Evolutionary conservation across 78 protist species (phyloP).

Genomic region (Planoprotostelium fungivorum): DNA sequence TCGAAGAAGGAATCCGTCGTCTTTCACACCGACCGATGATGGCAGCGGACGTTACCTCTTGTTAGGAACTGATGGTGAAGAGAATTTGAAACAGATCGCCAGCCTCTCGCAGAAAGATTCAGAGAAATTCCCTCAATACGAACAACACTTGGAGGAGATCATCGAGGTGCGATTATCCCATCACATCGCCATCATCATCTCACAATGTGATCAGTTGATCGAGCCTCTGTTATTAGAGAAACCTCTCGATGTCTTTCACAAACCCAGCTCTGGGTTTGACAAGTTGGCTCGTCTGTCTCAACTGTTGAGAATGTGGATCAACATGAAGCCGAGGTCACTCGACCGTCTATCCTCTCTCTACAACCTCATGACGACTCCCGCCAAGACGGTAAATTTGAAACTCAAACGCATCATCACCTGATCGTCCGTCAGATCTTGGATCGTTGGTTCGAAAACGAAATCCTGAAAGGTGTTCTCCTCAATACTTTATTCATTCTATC

Average conservation of each 20-base stretch:
- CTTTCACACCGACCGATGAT: slow-evolving; percentile 52
- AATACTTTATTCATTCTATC: too few relatives aligned
- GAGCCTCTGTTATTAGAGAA: not conserved
- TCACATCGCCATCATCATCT: not conserved
- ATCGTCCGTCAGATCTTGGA: not conserved
- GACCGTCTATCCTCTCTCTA: not conserved
- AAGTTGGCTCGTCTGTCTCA: not conserved
- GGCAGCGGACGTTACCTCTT: slow-evolving; percentile 21
- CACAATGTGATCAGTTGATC: not conserved
- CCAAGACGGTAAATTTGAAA: not conserved
- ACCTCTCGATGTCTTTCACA: not conserved
- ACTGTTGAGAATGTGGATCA: not conserved
- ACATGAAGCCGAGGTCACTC: not conserved
- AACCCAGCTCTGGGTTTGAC: not conserved
- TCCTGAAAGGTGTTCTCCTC: not conserved
- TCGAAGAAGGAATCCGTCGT: slow-evolving; percentile 39
- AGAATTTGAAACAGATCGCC: not conserved
- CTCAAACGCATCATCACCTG: too few relatives aligned
- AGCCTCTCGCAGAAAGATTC: slow-evolving; percentile 25
- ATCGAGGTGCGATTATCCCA: not conserved
- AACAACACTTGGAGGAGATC: not conserved
- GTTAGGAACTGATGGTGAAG: slow-evolving; percentile 13
- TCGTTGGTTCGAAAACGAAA: not conserved
- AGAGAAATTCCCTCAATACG: slow-evolving; percentile 8
- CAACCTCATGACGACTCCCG: not conserved